These are phyloP conservation scores for Inga laurina DNA, from an alignment of 306 rosid species.

Conservation along the genomic window DNA sequence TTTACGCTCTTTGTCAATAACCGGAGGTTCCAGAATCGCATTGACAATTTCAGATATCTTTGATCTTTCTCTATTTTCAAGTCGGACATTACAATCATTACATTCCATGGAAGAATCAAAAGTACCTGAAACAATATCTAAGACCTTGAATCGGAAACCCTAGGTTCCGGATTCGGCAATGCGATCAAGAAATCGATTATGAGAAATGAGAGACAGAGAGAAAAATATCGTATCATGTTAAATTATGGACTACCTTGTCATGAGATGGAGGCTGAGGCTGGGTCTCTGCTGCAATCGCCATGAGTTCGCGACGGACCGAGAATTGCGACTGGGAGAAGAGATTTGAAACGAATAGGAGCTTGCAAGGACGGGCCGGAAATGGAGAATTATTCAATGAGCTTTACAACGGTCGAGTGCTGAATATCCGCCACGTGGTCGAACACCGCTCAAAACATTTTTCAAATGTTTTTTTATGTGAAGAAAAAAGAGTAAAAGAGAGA, in stretches of 20 bases:
- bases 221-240: not conserved
- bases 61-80: not conserved
- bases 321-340: not conserved
- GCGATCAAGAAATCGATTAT: not conserved
- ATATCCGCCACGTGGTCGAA: conserved; percentile 53
- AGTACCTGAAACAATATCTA: not conserved
- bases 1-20: not conserved
- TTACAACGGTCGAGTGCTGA: conserved; percentile 86
- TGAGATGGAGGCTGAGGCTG: conserved; percentile 54
- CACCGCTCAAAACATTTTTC: conserved; percentile 47
- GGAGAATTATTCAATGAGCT: conserved; percentile 30
- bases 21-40: conserved; percentile 8
- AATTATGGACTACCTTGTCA: conserved; percentile 50
- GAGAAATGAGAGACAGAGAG: not conserved
- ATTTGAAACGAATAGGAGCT: conserved; percentile 24
- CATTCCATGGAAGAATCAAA: not conserved
- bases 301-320: conserved; percentile 24
- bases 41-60: not conserved
- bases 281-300: conserved; percentile 81
- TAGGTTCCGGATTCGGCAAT: conserved; percentile 8
- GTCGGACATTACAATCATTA: not conserved
- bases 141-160: conserved; percentile 32
- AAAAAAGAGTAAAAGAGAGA: not conserved
- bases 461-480: conserved; percentile 12
- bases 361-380: not conserved